Conservation (phyloP, 1,284 basidiomycete species). For the Fomitopsis palustris region DNA sequence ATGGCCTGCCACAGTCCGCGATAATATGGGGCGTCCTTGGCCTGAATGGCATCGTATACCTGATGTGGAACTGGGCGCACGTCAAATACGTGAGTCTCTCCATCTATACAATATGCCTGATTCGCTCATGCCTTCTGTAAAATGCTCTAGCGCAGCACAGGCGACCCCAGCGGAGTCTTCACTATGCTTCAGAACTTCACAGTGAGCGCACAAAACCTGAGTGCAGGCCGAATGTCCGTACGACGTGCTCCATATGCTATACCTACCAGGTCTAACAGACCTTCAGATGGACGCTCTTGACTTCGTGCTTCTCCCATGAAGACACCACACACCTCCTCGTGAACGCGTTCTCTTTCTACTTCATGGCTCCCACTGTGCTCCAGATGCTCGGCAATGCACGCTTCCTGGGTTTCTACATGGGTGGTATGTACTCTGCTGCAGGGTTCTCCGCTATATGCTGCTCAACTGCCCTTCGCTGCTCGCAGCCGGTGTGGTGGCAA, state of each 20-base stretch:
- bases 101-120: too few relatives aligned
- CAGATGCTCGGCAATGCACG: conserved; percentile 62
- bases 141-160: conserved; percentile 24
- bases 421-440: conserved; percentile 48
- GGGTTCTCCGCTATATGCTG: neutral
- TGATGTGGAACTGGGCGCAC: conserved; percentile 38
- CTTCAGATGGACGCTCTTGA: conserved; percentile 77
- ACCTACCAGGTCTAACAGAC: neutral
- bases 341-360: conserved; percentile 80
- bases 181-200: conserved; percentile 75
- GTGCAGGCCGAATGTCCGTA: conserved; percentile 67
- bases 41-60: conserved; percentile 42
- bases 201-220: conserved; percentile 60
- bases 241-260: neutral
- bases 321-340: conserved; percentile 64
- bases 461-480: neutral
- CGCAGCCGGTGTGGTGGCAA: conserved; percentile 62
- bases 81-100: conserved; percentile 34
- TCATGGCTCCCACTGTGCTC: conserved; percentile 75
- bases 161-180: conserved; percentile 45
- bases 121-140: too few relatives aligned
- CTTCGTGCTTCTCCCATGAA: conserved; percentile 73
- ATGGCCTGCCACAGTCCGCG: conserved; percentile 32
- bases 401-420: conserved; percentile 78
- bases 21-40: conserved; percentile 45